Conservation (phyloP, 495 filamentous ascomycete genomes). For the Chaetomium fimeti region DNA sequence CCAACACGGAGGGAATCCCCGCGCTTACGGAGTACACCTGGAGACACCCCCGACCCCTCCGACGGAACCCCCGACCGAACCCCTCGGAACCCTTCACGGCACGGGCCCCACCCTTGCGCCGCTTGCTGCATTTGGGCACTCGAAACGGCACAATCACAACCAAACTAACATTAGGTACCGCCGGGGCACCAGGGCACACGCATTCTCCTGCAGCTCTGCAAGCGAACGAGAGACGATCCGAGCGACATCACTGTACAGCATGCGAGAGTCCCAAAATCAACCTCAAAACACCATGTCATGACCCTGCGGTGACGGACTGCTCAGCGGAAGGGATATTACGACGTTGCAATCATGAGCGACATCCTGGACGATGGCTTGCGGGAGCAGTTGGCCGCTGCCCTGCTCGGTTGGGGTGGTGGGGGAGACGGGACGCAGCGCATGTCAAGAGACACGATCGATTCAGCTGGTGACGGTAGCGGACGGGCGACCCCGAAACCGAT, state of each 20-base stretch:
- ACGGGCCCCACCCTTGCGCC: neutral
- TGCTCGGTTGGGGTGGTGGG: constrained; percentile 12
- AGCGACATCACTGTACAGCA: neutral
- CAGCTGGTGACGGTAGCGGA: neutral
- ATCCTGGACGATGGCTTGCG: constrained; percentile 18
- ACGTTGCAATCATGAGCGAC: constrained; percentile 23
- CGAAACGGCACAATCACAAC: neutral
- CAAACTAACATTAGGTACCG: too few species aligned
- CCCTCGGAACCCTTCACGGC: constrained; percentile 10
- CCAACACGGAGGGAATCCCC: neutral
- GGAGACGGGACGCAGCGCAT: neutral
- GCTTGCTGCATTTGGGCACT: neutral
- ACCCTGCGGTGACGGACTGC: constrained; percentile 2
- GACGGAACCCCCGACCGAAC: neutral
- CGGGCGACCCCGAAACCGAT: neutral
- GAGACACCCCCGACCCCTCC: neutral
- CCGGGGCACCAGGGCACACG: too few species aligned
- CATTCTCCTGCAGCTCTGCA: neutral
- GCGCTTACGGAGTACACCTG: neutral
- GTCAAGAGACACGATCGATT: neutral
- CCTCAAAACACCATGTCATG: constrained; percentile 9
- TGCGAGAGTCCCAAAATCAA: neutral
- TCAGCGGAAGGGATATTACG: constrained; percentile 23
- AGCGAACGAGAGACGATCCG: neutral
- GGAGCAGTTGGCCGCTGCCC: constrained; percentile 14